phyloP scores from a whole-genome alignment of 2,329 filamentous ascomycete species.

The Ophiocordyceps unilateralis region DNA sequence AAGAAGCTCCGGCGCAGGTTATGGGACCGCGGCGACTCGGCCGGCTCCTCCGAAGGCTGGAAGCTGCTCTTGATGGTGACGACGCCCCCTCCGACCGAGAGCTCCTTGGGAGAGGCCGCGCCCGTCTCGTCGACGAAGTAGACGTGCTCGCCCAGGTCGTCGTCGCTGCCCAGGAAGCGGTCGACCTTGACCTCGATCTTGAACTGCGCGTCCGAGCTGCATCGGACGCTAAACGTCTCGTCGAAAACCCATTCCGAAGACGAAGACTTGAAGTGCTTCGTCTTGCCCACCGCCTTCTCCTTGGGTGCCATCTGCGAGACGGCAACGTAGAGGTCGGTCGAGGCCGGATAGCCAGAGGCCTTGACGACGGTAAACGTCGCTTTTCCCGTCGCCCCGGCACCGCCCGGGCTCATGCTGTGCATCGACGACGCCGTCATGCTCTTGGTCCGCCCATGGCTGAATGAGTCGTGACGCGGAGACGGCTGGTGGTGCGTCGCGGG shows the following conservation, averaged over 20 bases:
- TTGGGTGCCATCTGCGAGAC: conserved; percentile 52
- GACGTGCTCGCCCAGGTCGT: conserved; percentile 66
- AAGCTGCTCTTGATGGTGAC: conserved; percentile 65
- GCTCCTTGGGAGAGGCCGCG: conserved; percentile 48
- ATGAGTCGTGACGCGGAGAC: conserved; percentile 11
- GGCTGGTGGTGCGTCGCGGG: conserved; percentile 10
- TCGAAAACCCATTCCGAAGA: conserved; percentile 51
- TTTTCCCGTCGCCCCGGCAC: conserved; percentile 47
- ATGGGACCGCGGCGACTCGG: conserved; percentile 27
- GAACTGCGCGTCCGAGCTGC: conserved; percentile 72
- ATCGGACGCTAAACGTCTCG: conserved; percentile 62
- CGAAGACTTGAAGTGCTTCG: conserved; percentile 68
- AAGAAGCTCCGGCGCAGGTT: conserved; percentile 34
- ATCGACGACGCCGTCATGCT: conserved; percentile 50
- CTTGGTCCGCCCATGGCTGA: conserved; percentile 31
- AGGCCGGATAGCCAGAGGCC: conserved; percentile 59
- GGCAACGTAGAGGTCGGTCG: conserved; percentile 61
- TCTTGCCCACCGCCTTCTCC: conserved; percentile 74
- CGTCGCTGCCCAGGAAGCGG: conserved; percentile 67
- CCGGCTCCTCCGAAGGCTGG: conserved; percentile 19
- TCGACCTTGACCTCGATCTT: conserved; percentile 75
- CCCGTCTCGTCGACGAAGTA: conserved; percentile 82
- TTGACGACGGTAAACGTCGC: conserved; percentile 68
- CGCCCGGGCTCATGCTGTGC: conserved; percentile 42
- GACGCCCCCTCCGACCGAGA: conserved; percentile 55